Percentiles rank a stretch among this genome's conserved stretches.
Conservation (phyloP, 139 green algal species). For the Yamagishiella unicocca region DNA sequence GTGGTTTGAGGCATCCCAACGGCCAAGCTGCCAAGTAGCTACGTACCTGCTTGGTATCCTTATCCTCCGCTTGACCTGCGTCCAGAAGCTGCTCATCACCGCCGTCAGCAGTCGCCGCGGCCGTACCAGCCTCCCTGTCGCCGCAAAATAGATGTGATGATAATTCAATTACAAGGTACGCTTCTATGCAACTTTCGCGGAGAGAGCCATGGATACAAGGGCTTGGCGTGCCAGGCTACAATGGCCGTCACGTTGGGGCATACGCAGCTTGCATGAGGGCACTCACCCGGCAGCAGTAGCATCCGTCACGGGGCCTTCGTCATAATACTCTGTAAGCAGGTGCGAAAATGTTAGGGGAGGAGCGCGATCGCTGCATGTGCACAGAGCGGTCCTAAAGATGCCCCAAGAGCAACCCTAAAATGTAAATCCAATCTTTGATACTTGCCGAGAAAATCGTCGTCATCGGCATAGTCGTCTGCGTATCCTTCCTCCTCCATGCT, state of each 20-base stretch:
- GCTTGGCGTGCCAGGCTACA: too few species aligned
- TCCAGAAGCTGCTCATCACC: neutral
- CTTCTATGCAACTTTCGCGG: too few species aligned
- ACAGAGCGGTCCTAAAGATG: too few species aligned
- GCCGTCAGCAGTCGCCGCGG: neutral
- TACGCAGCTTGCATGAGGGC: too few species aligned
- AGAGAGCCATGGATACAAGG: too few species aligned
- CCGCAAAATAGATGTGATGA: too few species aligned
- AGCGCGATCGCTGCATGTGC: neutral
- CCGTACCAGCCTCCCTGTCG: constrained; percentile 14
- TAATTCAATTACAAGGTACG: too few species aligned
- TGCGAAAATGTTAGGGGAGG: neutral
- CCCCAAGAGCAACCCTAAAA: neutral
- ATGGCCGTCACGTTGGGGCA: too few species aligned
- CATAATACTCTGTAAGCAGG: constrained; percentile 21
- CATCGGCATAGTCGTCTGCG: constrained; percentile 7
- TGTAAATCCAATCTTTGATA: neutral
- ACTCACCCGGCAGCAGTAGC: neutral
- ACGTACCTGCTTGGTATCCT: neutral
- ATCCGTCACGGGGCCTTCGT: neutral
- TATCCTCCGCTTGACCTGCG: neutral
- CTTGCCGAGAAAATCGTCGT: constrained; percentile 23
- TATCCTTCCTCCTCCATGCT: constrained; percentile 4
- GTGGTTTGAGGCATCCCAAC: too few species aligned
- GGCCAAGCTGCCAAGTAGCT: too few species aligned